Percentiles rank a stretch among this genome's conserved stretches.
phyloP scores from a whole-genome alignment of 2,329 filamentous ascomycete species.

The Neopestalotiopsis clavispora region DNA sequence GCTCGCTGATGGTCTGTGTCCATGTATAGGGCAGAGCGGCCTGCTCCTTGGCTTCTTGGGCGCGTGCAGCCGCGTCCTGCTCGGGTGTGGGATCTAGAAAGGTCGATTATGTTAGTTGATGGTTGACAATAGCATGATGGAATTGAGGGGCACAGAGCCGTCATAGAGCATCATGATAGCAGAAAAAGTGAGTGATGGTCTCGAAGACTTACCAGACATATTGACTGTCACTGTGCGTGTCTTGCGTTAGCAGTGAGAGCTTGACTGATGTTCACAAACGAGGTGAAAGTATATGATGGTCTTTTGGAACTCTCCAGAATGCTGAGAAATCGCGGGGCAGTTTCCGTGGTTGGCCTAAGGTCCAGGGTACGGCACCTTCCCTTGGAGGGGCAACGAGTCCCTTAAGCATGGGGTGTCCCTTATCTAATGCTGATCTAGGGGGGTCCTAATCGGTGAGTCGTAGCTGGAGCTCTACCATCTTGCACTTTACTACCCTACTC shows the following conservation, averaged over 20 bases:
- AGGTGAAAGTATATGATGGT: not conserved
- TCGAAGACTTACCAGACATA: not conserved
- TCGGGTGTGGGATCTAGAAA: conserved; percentile 57
- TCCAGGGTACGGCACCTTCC: not conserved
- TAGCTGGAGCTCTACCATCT: not conserved
- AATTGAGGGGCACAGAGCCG: not conserved
- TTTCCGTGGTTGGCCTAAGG: not conserved
- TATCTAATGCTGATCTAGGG: not conserved
- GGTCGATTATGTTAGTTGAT: conserved; percentile 14
- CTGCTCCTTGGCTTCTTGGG: conserved; percentile 86
- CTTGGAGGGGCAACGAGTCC: not conserved
- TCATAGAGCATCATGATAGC: not conserved
- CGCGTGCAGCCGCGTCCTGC: conserved; percentile 62
- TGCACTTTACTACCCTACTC: not conserved
- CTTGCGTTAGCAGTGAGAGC: conserved; percentile 3
- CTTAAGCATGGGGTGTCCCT: not conserved
- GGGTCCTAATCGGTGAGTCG: not conserved
- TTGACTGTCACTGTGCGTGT: not conserved
- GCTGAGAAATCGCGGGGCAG: conserved; percentile 21
- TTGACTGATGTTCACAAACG: not conserved
- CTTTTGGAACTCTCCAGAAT: conserved; percentile 27
- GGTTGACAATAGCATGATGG: not conserved
- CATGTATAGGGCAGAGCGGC: conserved; percentile 94
- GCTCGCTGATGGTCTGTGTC: conserved; percentile 88
- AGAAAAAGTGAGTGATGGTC: not conserved